Evolutionary conservation across 108 stramenopile genomes (phyloP).

Genomic region (Pseudonitzschia multistriata): DNA sequence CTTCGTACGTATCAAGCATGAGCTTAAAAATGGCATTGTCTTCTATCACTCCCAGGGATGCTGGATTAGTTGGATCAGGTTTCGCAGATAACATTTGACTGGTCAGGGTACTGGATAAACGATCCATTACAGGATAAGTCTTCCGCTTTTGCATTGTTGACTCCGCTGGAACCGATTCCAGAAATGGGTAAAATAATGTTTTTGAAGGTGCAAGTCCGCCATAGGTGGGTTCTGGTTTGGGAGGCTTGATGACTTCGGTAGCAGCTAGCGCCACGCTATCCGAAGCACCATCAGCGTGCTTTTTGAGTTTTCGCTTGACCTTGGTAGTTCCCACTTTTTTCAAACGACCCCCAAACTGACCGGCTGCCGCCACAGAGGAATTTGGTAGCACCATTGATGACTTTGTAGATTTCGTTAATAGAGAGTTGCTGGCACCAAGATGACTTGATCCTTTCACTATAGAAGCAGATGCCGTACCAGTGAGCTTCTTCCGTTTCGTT

Average conservation of each 20-base stretch:
- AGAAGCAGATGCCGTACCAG: background rate
- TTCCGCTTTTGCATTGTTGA: conserved; percentile 45
- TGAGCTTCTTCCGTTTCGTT: background rate
- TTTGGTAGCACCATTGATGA: background rate
- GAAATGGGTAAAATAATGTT: conserved; percentile 51
- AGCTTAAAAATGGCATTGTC: background rate
- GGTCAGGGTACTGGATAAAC: conserved; percentile 25
- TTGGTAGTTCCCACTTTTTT: conserved; percentile 1
- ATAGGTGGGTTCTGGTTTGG: conserved; percentile 32
- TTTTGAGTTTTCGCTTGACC: conserved; percentile 14
- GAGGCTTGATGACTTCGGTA: background rate
- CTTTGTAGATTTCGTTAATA: background rate
- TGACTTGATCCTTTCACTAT: background rate
- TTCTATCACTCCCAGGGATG: conserved; percentile 1
- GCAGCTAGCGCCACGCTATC: conserved; percentile 1
- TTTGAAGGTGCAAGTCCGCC: conserved; percentile 36
- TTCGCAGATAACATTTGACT: conserved; percentile 2
- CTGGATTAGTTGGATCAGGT: background rate
- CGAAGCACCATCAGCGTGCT: background rate
- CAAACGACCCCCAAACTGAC: conserved; percentile 36
- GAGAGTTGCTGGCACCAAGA: no score
- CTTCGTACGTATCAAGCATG: background rate
- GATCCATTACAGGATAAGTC: conserved; percentile 40
- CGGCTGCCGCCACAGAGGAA: conserved; percentile 29
- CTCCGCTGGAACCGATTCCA: conserved; percentile 46